Conservation (phyloP, 2,329 filamentous ascomycete species). For the Pezicula radicicola region DNA sequence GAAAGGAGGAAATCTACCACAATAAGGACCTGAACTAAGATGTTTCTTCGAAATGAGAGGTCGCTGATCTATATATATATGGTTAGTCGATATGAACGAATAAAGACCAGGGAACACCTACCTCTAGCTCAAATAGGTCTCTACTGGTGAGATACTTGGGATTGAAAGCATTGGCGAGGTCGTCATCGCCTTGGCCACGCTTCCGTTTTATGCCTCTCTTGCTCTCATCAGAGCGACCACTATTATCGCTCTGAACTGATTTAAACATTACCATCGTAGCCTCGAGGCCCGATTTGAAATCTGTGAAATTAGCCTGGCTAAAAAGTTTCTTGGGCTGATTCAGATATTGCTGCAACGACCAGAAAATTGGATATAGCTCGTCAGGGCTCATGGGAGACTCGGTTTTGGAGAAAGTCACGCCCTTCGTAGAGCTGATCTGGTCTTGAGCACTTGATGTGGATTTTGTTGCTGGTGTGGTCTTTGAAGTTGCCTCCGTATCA, state of each 20-base stretch:
- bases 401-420: constrained; percentile 35
- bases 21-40: constrained; percentile 92
- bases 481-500: constrained; percentile 45
- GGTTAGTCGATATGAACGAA: constrained; percentile 17
- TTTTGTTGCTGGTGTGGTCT: constrained; percentile 23
- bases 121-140: constrained; percentile 93
- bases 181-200: constrained; percentile 54
- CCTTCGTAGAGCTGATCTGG: constrained; percentile 35
- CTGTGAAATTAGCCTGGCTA: constrained; percentile 61
- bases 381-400: constrained; percentile 63
- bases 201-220: constrained; percentile 71
- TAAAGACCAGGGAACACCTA: constrained; percentile 35
- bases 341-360: constrained; percentile 88
- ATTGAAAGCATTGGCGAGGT: constrained; percentile 76
- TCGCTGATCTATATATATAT: constrained; percentile 70
- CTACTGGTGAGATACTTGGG: constrained; percentile 98
- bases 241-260: constrained; percentile 49
- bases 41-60: constrained; percentile 87
- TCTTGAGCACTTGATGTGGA: constrained; percentile 22
- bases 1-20: constrained; percentile 94
- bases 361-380: constrained; percentile 85
- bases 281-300: constrained; percentile 61
- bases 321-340: constrained; percentile 87
- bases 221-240: constrained; percentile 54
- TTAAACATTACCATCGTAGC: constrained; percentile 74